Conservation (phyloP, 129 eudicot genomes). For the Artemisia argyi region DNA sequence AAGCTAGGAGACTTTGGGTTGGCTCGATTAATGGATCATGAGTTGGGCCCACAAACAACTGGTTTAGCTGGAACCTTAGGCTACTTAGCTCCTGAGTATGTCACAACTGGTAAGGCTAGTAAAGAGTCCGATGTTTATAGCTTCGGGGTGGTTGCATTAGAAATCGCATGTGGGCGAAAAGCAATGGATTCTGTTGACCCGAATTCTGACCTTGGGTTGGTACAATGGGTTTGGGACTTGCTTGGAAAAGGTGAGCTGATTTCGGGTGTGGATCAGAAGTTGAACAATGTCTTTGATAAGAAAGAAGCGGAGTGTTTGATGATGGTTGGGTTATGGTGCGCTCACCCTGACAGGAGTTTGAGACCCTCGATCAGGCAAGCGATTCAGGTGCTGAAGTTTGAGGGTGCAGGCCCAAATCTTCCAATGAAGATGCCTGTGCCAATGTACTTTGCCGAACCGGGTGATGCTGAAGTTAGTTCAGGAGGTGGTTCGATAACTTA, state of each 20-base stretch:
- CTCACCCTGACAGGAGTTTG: conserved; percentile 49
- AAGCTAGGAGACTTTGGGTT: conserved; percentile 77
- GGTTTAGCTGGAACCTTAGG: conserved; percentile 63
- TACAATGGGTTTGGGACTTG: conserved; percentile 52
- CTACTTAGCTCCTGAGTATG: conserved; percentile 62
- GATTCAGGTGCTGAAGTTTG: conserved; percentile 56
- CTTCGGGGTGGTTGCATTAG: conserved; percentile 58
- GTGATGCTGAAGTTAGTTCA: conserved; percentile 29
- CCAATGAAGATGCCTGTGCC: conserved; percentile 47
- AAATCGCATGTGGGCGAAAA: conserved; percentile 49
- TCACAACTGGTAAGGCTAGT: conserved; percentile 51
- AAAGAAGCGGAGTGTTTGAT: conserved; percentile 47
- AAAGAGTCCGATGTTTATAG: conserved; percentile 61
- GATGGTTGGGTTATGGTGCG: conserved; percentile 60
- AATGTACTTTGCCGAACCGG: conserved; percentile 27
- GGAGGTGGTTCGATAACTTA: conserved; percentile 35
- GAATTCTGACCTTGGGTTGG: conserved; percentile 32
- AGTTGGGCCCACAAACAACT: conserved; percentile 52
- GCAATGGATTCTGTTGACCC: conserved; percentile 22
- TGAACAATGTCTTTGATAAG: conserved; percentile 23
- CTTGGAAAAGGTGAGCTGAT: conserved; percentile 43
- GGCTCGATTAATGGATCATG: conserved; percentile 65
- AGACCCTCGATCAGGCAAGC: conserved; percentile 62
- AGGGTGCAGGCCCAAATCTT: conserved; percentile 43
- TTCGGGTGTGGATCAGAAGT: conserved; percentile 36